Percentiles rank a stretch among this genome's conserved stretches.
Evolutionary conservation across 495 filamentous ascomycete genomes (phyloP).

Genomic region (Poronia punctata): DNA sequence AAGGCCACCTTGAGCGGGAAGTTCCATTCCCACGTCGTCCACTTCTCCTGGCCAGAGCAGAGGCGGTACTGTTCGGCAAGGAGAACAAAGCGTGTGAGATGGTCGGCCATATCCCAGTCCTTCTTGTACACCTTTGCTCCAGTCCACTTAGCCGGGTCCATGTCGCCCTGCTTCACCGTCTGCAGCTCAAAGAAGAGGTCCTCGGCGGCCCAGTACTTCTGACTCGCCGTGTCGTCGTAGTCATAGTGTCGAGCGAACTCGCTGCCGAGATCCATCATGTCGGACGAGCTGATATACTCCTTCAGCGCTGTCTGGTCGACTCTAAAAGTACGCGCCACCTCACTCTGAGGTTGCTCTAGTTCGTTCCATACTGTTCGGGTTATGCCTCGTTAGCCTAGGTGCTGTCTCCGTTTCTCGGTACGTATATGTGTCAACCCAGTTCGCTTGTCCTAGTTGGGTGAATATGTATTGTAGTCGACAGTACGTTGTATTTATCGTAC

Average conservation of each 20-base stretch:
- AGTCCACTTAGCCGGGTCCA: conserved; percentile 7
- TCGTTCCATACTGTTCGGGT: conserved; percentile 13
- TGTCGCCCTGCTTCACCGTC: conserved; percentile 19
- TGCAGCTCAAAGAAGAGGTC: conserved; percentile 24
- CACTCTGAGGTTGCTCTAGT: conserved; percentile 11
- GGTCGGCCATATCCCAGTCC: conserved; percentile 19
- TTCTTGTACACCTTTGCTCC: conserved; percentile 8
- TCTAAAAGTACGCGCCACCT: conserved; percentile 10
- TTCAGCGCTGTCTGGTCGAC: conserved; percentile 16
- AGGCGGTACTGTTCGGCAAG: conserved; percentile 14
- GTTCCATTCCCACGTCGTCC: conserved; percentile 9
- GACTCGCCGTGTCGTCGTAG: conserved; percentile 1
- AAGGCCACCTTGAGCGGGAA: conserved; percentile 15
- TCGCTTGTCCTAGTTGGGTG: too few relatives aligned
- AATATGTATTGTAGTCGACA: too few relatives aligned
- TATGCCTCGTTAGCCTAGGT: background rate
- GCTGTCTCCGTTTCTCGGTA: background rate
- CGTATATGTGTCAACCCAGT: too few relatives aligned
- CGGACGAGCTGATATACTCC: conserved; percentile 16
- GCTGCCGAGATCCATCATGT: conserved; percentile 18
- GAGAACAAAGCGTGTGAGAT: conserved; percentile 20
- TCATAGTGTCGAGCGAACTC: conserved; percentile 16
- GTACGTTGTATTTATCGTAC: too few relatives aligned
- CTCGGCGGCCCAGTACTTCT: conserved; percentile 18
- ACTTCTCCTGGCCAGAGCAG: conserved; percentile 13